phyloP scores from a whole-genome alignment of 768 basidiomycete species.

The Galerina marginata region DNA sequence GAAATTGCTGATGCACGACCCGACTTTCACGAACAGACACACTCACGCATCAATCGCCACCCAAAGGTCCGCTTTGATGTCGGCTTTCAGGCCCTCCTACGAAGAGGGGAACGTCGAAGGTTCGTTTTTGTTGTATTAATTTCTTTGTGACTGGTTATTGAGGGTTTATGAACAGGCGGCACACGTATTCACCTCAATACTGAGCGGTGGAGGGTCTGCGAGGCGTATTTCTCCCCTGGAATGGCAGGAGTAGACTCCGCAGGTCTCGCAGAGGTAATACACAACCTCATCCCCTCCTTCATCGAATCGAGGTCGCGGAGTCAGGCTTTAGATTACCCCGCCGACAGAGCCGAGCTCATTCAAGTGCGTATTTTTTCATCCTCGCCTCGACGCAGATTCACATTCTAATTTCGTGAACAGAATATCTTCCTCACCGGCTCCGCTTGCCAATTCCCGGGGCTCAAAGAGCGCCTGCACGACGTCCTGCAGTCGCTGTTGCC shows the following conservation, averaged over 20 bases:
- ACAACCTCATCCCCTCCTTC: constrained; percentile 65
- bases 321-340: constrained; percentile 56
- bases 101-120: constrained; percentile 77
- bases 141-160: no score
- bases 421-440: constrained; percentile 91
- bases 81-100: constrained; percentile 83
- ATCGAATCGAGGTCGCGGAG: constrained; percentile 24
- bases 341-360: constrained; percentile 74
- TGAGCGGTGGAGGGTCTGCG: constrained; percentile 90
- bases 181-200: constrained; percentile 87
- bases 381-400: neutral
- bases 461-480: constrained; percentile 69
- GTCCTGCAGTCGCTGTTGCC: constrained; percentile 86
- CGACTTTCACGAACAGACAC: constrained; percentile 78
- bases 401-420: constrained; percentile 41
- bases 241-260: constrained; percentile 97
- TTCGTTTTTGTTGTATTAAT: constrained; percentile 15
- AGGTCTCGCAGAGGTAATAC: constrained; percentile 90
- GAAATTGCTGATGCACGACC: constrained; percentile 83
- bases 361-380: constrained; percentile 53
- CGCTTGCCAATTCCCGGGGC: constrained; percentile 74
- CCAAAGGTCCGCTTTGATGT: constrained; percentile 83
- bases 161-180: constrained; percentile 44
- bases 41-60: constrained; percentile 82
- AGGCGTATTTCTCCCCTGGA: constrained; percentile 90